phyloP scores from a whole-genome alignment of 345 rosid genomes.

The Hypericum androsaemum region DNA sequence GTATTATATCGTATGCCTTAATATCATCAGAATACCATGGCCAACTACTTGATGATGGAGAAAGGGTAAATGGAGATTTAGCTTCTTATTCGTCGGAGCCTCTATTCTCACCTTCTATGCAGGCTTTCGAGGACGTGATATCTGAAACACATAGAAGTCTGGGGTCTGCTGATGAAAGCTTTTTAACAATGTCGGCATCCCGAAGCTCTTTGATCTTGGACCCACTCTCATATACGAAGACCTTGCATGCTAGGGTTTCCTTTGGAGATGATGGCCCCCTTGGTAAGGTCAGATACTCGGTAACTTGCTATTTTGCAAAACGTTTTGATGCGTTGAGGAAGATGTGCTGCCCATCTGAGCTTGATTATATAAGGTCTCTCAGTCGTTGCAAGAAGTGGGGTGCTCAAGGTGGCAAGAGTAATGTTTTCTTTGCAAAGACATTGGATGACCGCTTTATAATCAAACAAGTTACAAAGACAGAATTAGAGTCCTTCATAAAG shows the following conservation, averaged over 20 bases:
- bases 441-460: no score
- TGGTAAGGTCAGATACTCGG: slow-evolving; percentile 3
- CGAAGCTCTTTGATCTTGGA: slow-evolving; percentile 17
- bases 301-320: not conserved
- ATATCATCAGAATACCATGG: slow-evolving; percentile 25
- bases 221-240: slow-evolving; percentile 13
- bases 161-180: slow-evolving; percentile 16
- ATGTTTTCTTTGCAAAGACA: no score
- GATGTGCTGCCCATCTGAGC: no score
- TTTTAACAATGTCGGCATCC: slow-evolving; percentile 19
- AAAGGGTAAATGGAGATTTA: slow-evolving; percentile 39
- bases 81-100: slow-evolving; percentile 34
- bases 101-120: slow-evolving; percentile 31
- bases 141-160: slow-evolving; percentile 20
- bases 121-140: slow-evolving; percentile 13
- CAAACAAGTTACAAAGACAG: no score
- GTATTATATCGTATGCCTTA: slow-evolving; percentile 19
- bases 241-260: slow-evolving; percentile 14
- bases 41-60: slow-evolving; percentile 57
- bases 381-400: no score
- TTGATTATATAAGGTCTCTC: no score
- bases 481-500: no score
- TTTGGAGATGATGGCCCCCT: not conserved
- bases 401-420: no score
- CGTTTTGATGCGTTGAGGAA: not conserved